Evolutionary conservation across 73 alveolate genomes (phyloP).

Genomic region (Uronychia setigera): DNA sequence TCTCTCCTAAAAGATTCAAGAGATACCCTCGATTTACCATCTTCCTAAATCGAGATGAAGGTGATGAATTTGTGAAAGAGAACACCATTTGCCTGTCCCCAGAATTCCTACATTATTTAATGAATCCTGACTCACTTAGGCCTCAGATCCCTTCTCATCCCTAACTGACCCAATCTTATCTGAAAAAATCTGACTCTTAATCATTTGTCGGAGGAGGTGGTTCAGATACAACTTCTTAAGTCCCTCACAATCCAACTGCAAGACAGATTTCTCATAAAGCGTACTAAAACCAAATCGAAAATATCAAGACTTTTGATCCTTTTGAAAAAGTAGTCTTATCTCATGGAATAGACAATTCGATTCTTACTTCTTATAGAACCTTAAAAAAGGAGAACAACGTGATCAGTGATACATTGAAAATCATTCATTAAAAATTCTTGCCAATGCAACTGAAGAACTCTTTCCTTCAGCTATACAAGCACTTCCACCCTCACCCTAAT

Average conservation of each 20-base stretch:
- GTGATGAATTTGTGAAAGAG: conserved; percentile 23
- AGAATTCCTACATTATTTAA: conserved; percentile 24
- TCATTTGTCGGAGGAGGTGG: background rate
- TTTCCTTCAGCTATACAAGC: background rate
- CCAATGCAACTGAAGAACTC: conserved; percentile 18
- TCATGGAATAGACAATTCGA: conserved; percentile 51
- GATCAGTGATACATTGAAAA: conserved; percentile 48
- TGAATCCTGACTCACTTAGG: conserved; percentile 9
- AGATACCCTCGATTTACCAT: conserved; percentile 56
- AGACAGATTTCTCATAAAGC: background rate
- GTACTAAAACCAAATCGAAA: background rate
- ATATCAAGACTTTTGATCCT: conserved; percentile 40
- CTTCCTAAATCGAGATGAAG: conserved; percentile 19
- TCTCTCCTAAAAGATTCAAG: conserved; percentile 49
- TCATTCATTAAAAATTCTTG: conserved; percentile 41
- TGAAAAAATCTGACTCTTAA: too few species aligned
- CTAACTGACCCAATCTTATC: too few species aligned
- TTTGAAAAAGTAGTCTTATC: conserved; percentile 46
- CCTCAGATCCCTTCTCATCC: too few species aligned
- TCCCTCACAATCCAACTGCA: background rate
- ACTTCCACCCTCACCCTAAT: background rate
- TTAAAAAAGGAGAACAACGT: conserved; percentile 44
- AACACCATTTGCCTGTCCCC: conserved; percentile 44
- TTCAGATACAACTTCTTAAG: background rate
- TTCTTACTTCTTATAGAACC: conserved; percentile 43